phyloP scores from a whole-genome alignment of 352 stramenopile genomes.

The Phytophthora idaei region DNA sequence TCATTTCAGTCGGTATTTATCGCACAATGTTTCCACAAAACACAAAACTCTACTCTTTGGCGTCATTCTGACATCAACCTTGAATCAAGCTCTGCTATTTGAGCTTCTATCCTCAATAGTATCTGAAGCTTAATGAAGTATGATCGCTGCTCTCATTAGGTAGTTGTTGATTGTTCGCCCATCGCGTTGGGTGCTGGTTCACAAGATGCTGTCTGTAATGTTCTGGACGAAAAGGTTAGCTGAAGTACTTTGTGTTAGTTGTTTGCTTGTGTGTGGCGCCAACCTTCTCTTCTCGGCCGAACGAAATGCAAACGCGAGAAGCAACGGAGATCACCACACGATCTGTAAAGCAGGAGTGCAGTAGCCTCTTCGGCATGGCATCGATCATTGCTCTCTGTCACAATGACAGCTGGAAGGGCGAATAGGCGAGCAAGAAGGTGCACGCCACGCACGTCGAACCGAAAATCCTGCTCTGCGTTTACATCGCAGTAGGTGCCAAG shows the following conservation, averaged over 20 bases:
- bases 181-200: not conserved
- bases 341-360: constrained; percentile 3
- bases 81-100: too few relatives aligned
- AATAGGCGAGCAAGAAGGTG: not conserved
- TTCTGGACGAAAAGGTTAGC: not conserved
- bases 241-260: not conserved
- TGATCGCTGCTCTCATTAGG: not conserved
- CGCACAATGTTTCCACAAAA: too few relatives aligned
- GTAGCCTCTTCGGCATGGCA: not conserved
- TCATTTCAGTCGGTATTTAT: too few relatives aligned
- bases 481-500: not conserved
- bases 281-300: not conserved
- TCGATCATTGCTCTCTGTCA: constrained; percentile 1
- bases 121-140: too few relatives aligned
- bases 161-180: not conserved
- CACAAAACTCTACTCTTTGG: too few relatives aligned
- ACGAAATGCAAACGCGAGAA: not conserved
- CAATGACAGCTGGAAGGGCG: not conserved
- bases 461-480: constrained; percentile 8
- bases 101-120: too few relatives aligned
- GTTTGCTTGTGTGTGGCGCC: not conserved
- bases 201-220: not conserved
- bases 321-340: not conserved
- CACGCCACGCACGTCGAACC: constrained; percentile 4
- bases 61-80: too few relatives aligned